phyloP scores from a whole-genome alignment of 306 rosid species.

The Luffa aegyptiaca region DNA sequence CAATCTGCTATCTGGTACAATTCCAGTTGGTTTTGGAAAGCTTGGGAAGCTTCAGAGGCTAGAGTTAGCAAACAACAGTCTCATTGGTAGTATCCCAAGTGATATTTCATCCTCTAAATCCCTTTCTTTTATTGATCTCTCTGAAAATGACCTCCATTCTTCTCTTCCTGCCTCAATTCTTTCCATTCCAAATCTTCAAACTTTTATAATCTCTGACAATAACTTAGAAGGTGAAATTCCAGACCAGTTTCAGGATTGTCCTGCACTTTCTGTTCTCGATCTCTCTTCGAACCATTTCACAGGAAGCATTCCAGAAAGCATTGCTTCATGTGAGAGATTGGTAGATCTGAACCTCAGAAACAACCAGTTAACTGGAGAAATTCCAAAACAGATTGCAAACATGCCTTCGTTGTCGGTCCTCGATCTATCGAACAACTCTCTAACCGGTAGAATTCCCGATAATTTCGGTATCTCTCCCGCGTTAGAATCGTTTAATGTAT shows the following conservation, averaged over 20 bases:
- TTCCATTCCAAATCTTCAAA: conserved; percentile 68
- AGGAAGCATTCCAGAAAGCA: conserved; percentile 69
- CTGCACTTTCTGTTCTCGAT: conserved; percentile 72
- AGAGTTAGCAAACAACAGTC: conserved; percentile 87
- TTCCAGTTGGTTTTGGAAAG: conserved; percentile 79
- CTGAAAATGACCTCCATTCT: conserved; percentile 59
- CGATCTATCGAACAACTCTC: conserved; percentile 89
- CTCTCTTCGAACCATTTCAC: conserved; percentile 65
- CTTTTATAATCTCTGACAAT: conserved; percentile 61
- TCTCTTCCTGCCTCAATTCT: conserved; percentile 76
- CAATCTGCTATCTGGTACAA: conserved; percentile 62
- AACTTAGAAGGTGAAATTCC: conserved; percentile 68
- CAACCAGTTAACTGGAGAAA: conserved; percentile 62
- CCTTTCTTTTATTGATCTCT: conserved; percentile 86
- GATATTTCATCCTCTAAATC: conserved; percentile 75
- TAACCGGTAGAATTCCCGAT: conserved; percentile 71
- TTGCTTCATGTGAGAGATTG: conserved; percentile 81
- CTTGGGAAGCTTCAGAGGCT: conserved; percentile 80
- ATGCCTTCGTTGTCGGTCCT: conserved; percentile 80
- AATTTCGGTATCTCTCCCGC: conserved; percentile 87
- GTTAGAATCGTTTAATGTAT: conserved; percentile 66
- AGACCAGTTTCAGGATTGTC: conserved; percentile 79
- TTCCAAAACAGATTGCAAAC: conserved; percentile 57
- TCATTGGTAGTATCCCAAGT: conserved; percentile 65
- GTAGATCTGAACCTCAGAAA: conserved; percentile 75